Evolutionary conservation across 2,329 filamentous ascomycete species (phyloP), one percentile per base, ranked within the genome.

Genomic region (Clonostachys rosea): DNA sequence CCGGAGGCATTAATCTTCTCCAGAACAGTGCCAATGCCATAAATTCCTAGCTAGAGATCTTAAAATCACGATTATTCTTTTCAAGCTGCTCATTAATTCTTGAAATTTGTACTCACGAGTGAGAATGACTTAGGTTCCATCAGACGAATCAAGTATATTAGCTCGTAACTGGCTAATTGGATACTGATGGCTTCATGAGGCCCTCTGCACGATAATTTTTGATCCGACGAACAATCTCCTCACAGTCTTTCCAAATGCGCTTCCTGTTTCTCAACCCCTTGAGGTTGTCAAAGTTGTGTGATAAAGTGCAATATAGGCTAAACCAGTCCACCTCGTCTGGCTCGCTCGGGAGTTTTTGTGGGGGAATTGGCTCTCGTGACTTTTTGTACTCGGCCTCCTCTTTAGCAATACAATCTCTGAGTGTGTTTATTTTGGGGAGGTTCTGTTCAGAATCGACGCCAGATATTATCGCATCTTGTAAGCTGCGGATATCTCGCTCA

Each of bases 1-100:
- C 71, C 11, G 73, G 71, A 7, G 40, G 59, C 41, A 54, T 58
- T 11, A 78, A 79, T 54, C 58, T 78, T 40, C 50, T 75, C 24
- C 48, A 58, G 47, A 50, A 53, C 39, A 52, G 48, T 14, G 34
- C 45, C 42, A 36, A 42, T 20, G 40, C 20, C 1, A 16, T 24
- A 16, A 20, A 42, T 20, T 17, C 40, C 13, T 24, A 42, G 24
- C 8, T 10, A 3, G 3, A 30, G 10, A 5, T 30, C 9, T 3
- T 8, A 30, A 10, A 30, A 30, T 2, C 3, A 30, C 4, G 9
- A 30, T 10, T 30, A 1, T 30, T 10, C 24, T 30, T 24, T 24
- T 24, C 20, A 24, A 30, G 24, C 5, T 5, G 24, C 8, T 30
- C 24, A 30, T 30, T 16, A 16, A 16, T 16, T 16, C 16, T 16